These are phyloP conservation scores for Magnolia officinalis DNA, from an alignment of 164 flowering plant species.

Conservation along the genomic window DNA sequence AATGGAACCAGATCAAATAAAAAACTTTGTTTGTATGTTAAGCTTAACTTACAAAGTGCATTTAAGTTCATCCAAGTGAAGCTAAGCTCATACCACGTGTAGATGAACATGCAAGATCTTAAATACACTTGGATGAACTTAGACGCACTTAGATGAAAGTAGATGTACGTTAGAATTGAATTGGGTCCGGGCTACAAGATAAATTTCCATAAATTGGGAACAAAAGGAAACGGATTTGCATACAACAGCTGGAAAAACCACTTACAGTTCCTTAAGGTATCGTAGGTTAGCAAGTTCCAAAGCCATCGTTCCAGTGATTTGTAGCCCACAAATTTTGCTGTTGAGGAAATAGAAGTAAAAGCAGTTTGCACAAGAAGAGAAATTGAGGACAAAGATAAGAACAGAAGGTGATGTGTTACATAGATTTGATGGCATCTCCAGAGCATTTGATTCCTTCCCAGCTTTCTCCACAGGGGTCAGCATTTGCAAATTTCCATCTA, in stretches of 20 bases:
- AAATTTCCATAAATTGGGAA: too few relatives aligned
- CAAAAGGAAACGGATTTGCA: neutral
- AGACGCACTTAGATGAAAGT: neutral
- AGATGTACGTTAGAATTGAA: too few relatives aligned
- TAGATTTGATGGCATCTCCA: slow-evolving; percentile 52
- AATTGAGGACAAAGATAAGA: neutral
- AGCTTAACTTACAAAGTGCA: too few relatives aligned
- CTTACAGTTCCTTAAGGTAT: slow-evolving; percentile 65
- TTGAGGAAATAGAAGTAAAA: neutral
- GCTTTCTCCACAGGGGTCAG: slow-evolving; percentile 75
- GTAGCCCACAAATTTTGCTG: slow-evolving; percentile 56
- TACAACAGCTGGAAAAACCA: neutral
- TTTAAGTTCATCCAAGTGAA: too few relatives aligned
- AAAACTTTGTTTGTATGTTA: too few relatives aligned
- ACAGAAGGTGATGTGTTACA: slow-evolving; percentile 33
- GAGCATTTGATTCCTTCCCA: slow-evolving; percentile 77
- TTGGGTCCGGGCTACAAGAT: too few relatives aligned
- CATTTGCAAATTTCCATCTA: slow-evolving; percentile 55
- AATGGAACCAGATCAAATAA: too few relatives aligned
- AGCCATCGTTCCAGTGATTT: slow-evolving; percentile 54
- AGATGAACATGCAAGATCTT: neutral
- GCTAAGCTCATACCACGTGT: too few relatives aligned
- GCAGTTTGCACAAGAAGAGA: neutral
- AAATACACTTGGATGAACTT: neutral
- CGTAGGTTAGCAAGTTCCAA: slow-evolving; percentile 45